Evolutionary conservation across 768 basidiomycete genomes (phyloP), one percentile per base, ranked within the genome.

Genomic region (Tricholomella constricta): DNA sequence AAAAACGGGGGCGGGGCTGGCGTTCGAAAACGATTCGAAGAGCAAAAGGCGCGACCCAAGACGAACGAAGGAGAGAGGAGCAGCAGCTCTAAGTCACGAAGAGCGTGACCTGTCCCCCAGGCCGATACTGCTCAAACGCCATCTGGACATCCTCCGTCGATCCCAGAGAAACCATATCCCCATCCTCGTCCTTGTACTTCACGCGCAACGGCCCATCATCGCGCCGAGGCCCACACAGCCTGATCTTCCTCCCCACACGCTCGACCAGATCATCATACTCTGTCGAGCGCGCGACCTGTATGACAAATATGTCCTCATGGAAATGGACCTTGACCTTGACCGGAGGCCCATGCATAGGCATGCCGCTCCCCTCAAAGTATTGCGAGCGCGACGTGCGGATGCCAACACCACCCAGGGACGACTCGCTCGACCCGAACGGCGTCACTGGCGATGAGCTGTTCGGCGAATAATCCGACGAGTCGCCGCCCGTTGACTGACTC

Each of bases 301-400:
- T 91, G 57, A 96, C 89, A 65, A 98, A 98, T 41, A 97, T 89
- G 67, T 97, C 94, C 62, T 95, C 91, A 63, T 92, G 86, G 75
- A 89, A 98, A 69, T 91, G 90, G 48, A 98, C 93, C 72, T 96
- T 96, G 65, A 98, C 86, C 66, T 94, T 92, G 37, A 98, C 86
- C 10, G 86, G 81, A 4, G 75, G 69, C 19, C 48, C 50, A 17
- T 44, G 29, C 22, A 47, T 63, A 20, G 55, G 32, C 46, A 52
- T 9, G 58, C 60, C 51, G 63, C 41, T 23, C 9, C 45, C 47
- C 14, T 64, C 83, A 64, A 77, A 83, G 60, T 71, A 75, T 64
- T 81, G 83, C 55, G 80, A 81, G 45, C 81, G 80, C 61, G 76
- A 79, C 51, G 70, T 74, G 51, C 79, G 83, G 57, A 82, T 77